Percentiles rank a stretch among this genome's conserved stretches.
Conservation (phyloP, 352 stramenopile species). For the Aphanomyces euteiches region DNA sequence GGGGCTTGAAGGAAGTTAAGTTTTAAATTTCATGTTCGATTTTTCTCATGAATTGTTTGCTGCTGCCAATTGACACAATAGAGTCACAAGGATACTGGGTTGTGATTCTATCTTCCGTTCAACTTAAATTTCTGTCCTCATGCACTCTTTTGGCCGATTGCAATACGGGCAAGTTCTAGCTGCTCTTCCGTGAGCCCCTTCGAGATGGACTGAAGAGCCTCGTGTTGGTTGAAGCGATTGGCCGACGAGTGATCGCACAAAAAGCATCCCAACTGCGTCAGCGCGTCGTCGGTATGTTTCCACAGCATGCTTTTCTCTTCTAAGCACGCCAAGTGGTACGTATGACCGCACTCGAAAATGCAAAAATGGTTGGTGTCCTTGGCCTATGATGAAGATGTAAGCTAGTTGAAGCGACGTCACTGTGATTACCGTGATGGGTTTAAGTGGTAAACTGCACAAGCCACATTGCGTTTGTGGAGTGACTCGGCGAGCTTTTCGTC, state of each 20-base stretch:
- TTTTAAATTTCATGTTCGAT: slow-evolving; percentile 43
- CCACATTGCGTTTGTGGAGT: slow-evolving; percentile 53
- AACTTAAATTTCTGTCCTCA: neutral
- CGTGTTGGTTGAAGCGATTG: slow-evolving; percentile 38
- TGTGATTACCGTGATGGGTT: neutral
- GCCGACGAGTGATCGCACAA: slow-evolving; percentile 78
- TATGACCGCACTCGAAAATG: slow-evolving; percentile 80
- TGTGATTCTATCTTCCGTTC: neutral
- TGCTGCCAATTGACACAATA: too few relatives aligned
- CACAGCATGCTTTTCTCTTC: slow-evolving; percentile 86
- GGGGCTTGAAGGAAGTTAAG: slow-evolving; percentile 67
- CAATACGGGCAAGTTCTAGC: slow-evolving; percentile 46
- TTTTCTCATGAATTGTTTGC: neutral
- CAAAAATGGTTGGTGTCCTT: slow-evolving; percentile 43
- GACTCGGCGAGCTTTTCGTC: slow-evolving; percentile 61
- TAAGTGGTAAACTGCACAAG: slow-evolving; percentile 59
- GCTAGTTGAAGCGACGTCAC: neutral
- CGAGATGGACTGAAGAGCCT: slow-evolving; percentile 36
- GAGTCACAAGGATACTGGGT: neutral
- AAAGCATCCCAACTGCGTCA: slow-evolving; percentile 63
- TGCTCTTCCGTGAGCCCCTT: slow-evolving; percentile 66
- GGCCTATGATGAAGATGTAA: neutral
- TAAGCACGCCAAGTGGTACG: slow-evolving; percentile 73
- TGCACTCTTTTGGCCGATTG: neutral
- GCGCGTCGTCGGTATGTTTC: slow-evolving; percentile 57